Base-by-base conservation (phyloP, 352 stramenopile species). In the Phytophthora melonis region DNA sequence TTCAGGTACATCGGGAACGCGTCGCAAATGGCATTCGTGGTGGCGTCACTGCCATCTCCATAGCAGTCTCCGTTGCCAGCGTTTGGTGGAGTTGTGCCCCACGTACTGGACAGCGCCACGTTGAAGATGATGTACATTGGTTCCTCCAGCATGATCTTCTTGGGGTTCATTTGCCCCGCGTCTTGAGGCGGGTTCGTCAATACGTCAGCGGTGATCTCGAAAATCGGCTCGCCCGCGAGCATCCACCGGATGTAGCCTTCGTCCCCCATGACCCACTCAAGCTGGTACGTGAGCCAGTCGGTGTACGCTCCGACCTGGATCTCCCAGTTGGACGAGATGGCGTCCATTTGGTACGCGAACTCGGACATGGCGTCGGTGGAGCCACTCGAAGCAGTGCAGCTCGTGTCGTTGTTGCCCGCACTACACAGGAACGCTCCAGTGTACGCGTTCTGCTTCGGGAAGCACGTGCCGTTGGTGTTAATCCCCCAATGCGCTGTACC, bases 81-180 rank as follows among this genome's bases (percentile, higher is more conserved):
- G 63, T 93, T 93, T 16, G 86, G 83, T 3, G 86, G 86, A 25
- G 32, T 79, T 3, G 83, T 61, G 14, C 83, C 82, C 95, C 94
- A 98, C 18, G 90, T 87, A 16, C 74, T 87, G 18, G 91, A 97
- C 21, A 99, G 75, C 1, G 95, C 95, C 18, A 96, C 97, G 81
- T 98, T 99, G 64, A 99, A 85, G 39, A 99, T 87, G 55, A 98
- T 73, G 76, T 98, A 98, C 84, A 97, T 96, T 2, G 96, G 96
- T 73, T 99, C 96, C 39, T 94, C 86, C 23, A 97, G 82, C 81
- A 99, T 98, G 62, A 91, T 88, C 80, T 83, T 97, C 79, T 76
- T 89, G 71, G 84, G 92, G 89, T 79, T 96, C 67, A 57, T 82
- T 52, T 86, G 77, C 0, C 49, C 57, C 0, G 30, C 32, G 50